A percentile compares a stretch with the other conserved stretches of the same genome.
Evolutionary conservation across 805 yeast species (phyloP).

Genomic region (Vanderwaltozyma verrucispora): DNA sequence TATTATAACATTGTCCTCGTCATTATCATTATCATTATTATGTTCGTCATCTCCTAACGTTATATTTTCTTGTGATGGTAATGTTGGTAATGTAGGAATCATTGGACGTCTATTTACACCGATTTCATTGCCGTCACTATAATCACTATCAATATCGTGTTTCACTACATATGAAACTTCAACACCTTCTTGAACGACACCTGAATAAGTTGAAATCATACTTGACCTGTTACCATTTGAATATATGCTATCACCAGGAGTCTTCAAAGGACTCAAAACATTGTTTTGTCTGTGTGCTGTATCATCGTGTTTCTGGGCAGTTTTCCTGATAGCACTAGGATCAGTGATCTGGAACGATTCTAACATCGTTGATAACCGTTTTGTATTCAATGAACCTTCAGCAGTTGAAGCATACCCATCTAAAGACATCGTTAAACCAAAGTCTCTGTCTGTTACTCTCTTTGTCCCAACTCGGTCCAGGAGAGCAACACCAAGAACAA

Average conservation of each 20-base stretch:
- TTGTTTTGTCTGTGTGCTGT: too few relatives aligned
- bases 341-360: slow-evolving; percentile 19
- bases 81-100: slow-evolving; percentile 8
- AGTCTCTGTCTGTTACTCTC: too few relatives aligned
- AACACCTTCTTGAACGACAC: slow-evolving; percentile 26
- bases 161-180: slow-evolving; percentile 20
- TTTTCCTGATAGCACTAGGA: too few relatives aligned
- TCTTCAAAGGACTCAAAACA: not conserved
- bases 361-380: slow-evolving; percentile 24
- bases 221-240: slow-evolving; percentile 13
- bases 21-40: not conserved
- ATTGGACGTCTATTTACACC: not conserved
- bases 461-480: too few relatives aligned
- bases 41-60: not conserved
- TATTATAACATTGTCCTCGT: not conserved
- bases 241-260: slow-evolving; percentile 1
- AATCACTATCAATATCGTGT: not conserved
- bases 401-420: slow-evolving; percentile 6
- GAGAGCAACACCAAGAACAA: too few relatives aligned
- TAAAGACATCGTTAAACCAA: not conserved
- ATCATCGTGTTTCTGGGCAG: too few relatives aligned
- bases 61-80: slow-evolving; percentile 8
- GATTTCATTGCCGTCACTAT: not conserved
- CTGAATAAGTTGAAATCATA: slow-evolving; percentile 24
- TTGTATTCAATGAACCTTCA: slow-evolving; percentile 13